phyloP scores from a whole-genome alignment of 805 yeast species.

The Lachancea lanzarotensis region DNA sequence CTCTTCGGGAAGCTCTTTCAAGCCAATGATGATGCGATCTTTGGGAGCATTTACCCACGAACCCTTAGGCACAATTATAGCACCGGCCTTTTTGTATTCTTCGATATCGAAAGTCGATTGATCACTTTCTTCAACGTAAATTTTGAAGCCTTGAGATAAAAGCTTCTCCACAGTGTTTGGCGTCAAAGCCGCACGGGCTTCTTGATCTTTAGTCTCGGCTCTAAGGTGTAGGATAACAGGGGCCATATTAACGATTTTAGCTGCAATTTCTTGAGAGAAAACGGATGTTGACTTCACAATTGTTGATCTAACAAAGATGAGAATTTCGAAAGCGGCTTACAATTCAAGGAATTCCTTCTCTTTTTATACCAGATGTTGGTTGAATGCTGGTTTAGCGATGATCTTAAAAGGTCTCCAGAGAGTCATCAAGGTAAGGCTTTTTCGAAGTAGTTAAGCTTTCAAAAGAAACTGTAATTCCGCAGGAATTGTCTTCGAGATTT shows the following conservation, averaged over 20 bases:
- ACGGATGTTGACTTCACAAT: too few species aligned
- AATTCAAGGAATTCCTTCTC: too few species aligned
- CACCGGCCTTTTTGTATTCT: constrained; percentile 79
- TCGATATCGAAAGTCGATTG: constrained; percentile 72
- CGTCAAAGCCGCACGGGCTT: constrained; percentile 94
- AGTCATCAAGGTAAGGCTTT: neutral
- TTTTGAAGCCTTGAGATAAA: constrained; percentile 79
- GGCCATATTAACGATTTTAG: neutral
- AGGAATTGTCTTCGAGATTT: neutral
- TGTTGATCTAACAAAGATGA: too few species aligned
- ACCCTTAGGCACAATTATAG: constrained; percentile 82
- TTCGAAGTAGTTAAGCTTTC: neutral
- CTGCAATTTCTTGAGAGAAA: too few species aligned
- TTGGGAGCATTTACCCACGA: constrained; percentile 91
- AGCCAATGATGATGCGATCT: constrained; percentile 84
- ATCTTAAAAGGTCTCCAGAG: neutral
- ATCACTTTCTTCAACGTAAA: constrained; percentile 80
- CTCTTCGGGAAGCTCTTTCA: constrained; percentile 91
- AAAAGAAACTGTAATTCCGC: neutral
- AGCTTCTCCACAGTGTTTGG: constrained; percentile 84
- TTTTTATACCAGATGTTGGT: neutral
- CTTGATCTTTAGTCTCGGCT: constrained; percentile 95
- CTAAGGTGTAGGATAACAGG: constrained; percentile 73
- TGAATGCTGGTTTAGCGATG: neutral
- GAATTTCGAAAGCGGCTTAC: too few species aligned